A percentile compares a stretch with the other conserved stretches of the same genome.
Conservation (phyloP, 106 monocot genomes). For the Cymbidium sinense region DNA sequence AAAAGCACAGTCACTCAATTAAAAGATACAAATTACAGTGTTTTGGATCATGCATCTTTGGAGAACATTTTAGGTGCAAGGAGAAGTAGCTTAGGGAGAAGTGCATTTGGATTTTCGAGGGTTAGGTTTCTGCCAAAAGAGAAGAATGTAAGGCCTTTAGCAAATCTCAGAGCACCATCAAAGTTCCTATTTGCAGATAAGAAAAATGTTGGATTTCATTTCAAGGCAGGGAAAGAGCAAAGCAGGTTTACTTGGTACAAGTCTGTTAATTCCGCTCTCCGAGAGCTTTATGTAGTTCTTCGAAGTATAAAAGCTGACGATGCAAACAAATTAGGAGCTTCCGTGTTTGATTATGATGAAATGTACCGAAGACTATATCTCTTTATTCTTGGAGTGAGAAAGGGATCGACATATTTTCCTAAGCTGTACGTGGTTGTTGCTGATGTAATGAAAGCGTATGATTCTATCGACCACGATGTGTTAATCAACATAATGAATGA, state of each 20-base stretch:
- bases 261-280: conserved; percentile 64
- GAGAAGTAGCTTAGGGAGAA: conserved; percentile 18
- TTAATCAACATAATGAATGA: conserved; percentile 53
- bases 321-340: conserved; percentile 59
- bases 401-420: conserved; percentile 12
- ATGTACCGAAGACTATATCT: conserved; percentile 40
- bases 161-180: conserved; percentile 57
- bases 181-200: conserved; percentile 7
- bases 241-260: conserved; percentile 15
- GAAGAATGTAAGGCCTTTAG: conserved; percentile 46
- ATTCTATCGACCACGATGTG: conserved; percentile 68
- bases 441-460: conserved; percentile 93
- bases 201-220: not conserved
- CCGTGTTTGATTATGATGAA: conserved; percentile 92
- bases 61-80: conserved; percentile 22
- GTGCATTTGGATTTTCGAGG: conserved; percentile 67
- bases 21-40: conserved; percentile 32
- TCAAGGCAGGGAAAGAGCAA: not conserved
- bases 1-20: conserved; percentile 24
- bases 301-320: conserved; percentile 46
- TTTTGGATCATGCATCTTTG: conserved; percentile 20
- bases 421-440: conserved; percentile 77
- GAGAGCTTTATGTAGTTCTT: conserved; percentile 45
- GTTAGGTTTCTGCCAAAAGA: conserved; percentile 83
- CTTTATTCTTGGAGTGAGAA: conserved; percentile 42